A percentile compares a stretch with the other conserved stretches of the same genome.
Conservation (phyloP, 2,329 filamentous ascomycete species). For the Cyclaneusma minus region DNA sequence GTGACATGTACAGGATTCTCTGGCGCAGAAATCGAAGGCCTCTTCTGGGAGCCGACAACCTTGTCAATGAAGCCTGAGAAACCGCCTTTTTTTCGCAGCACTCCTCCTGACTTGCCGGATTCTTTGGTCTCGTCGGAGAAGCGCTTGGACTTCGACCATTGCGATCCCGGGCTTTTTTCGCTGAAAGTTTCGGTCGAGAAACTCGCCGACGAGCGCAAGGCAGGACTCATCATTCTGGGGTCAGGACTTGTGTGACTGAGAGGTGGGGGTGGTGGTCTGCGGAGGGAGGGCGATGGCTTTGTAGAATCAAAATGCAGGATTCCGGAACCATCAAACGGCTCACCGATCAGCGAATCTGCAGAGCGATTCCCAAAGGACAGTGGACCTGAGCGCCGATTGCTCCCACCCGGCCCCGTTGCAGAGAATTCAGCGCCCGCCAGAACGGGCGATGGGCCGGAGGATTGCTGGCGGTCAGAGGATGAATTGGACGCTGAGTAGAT, state of each 20-base stretch:
- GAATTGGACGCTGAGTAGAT: constrained; percentile 23
- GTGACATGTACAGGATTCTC: constrained; percentile 97
- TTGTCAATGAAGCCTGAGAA: constrained; percentile 82
- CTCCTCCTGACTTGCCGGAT: constrained; percentile 36
- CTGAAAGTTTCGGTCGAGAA: constrained; percentile 40
- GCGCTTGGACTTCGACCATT: constrained; percentile 44
- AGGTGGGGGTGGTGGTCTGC: constrained; percentile 26
- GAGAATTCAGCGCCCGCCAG: constrained; percentile 13
- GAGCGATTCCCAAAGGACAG: constrained; percentile 27
- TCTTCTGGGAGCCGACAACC: constrained; percentile 69
- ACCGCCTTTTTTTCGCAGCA: constrained; percentile 70
- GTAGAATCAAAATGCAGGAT: constrained; percentile 42
- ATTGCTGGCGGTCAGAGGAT: constrained; percentile 16
- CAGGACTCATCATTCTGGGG: constrained; percentile 34
- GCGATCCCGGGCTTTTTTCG: constrained; percentile 27
- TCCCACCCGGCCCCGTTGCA: constrained; percentile 8
- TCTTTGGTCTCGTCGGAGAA: constrained; percentile 66
- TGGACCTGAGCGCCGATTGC: constrained; percentile 20
- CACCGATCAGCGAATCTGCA: constrained; percentile 46
- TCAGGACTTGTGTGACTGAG: constrained; percentile 38
- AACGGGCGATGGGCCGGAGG: constrained; percentile 14
- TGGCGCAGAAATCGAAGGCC: constrained; percentile 89
- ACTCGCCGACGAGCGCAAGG: constrained; percentile 50
- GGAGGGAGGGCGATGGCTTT: constrained; percentile 17
- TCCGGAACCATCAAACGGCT: constrained; percentile 47